These are phyloP conservation scores for Hypoxylon sp. DNA, from an alignment of 2,329 filamentous ascomycete species.

Conservation along the genomic window DNA sequence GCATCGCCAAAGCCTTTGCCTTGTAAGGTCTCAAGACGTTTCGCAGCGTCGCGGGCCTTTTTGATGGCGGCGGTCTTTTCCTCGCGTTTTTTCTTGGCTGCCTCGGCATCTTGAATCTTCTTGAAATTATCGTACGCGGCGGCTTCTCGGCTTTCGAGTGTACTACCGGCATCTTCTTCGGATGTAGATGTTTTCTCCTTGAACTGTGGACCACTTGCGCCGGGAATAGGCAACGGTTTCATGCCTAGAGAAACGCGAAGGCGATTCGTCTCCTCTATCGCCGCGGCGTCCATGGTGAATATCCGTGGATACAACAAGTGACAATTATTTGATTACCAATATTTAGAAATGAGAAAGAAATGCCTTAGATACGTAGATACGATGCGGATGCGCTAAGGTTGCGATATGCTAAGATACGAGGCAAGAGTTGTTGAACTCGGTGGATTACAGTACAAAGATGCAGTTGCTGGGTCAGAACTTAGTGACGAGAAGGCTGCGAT, in stretches of 20 bases:
- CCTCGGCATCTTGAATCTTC: slow-evolving; percentile 72
- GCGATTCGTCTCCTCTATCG: slow-evolving; percentile 93
- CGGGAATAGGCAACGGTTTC: slow-evolving; percentile 86
- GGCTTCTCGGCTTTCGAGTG: slow-evolving; percentile 81
- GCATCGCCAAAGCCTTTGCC: slow-evolving; percentile 85
- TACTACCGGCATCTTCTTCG: slow-evolving; percentile 73
- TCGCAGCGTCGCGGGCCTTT: slow-evolving; percentile 84
- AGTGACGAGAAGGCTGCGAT: too few relatives aligned
- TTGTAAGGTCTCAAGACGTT: slow-evolving; percentile 77
- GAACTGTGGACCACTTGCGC: slow-evolving; percentile 57
- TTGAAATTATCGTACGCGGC: slow-evolving; percentile 77
- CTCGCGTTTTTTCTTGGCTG: slow-evolving; percentile 79
- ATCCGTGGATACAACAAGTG: not conserved
- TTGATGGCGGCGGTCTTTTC: slow-evolving; percentile 84
- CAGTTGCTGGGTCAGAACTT: too few relatives aligned
- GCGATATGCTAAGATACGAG: too few relatives aligned
- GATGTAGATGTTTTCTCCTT: slow-evolving; percentile 50
- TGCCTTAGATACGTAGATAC: too few relatives aligned
- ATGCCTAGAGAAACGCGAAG: slow-evolving; percentile 89
- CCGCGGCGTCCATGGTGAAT: slow-evolving; percentile 68
- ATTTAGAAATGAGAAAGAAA: too few relatives aligned
- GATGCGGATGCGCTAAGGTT: too few relatives aligned
- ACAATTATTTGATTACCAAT: not conserved
- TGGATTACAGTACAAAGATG: too few relatives aligned
- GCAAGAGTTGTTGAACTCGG: too few relatives aligned